Percentiles rank a stretch among this genome's conserved stretches.
phyloP scores from a whole-genome alignment of 2,329 filamentous ascomycete genomes.

The Aspergillus udagawae region DNA sequence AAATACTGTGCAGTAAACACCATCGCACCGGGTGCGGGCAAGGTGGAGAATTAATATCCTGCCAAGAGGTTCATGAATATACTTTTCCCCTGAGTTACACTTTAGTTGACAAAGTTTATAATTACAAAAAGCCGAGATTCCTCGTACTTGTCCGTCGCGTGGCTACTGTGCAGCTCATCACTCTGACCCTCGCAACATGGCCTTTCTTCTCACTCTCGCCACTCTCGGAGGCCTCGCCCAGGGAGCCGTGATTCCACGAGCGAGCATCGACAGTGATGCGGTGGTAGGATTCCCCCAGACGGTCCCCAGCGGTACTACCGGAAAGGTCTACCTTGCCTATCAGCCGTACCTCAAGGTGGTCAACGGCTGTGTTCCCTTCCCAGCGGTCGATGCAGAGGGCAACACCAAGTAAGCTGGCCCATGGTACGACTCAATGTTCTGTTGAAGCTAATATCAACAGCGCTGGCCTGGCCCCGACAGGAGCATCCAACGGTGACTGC shows the following conservation, averaged over 20 bases:
- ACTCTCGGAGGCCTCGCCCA: slow-evolving; percentile 1
- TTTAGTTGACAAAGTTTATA: too few species aligned
- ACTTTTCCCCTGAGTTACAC: background rate
- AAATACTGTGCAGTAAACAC: background rate
- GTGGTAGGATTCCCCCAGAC: slow-evolving; percentile 54
- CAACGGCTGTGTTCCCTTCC: slow-evolving; percentile 61
- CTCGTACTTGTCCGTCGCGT: background rate
- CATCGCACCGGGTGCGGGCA: background rate
- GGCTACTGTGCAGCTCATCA: background rate
- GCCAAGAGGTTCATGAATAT: background rate
- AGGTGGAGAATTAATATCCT: background rate
- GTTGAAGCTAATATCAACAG: slow-evolving; percentile 21
- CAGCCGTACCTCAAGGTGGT: slow-evolving; percentile 54
- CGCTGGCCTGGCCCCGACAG: slow-evolving; percentile 42
- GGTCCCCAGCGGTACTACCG: slow-evolving; percentile 46
- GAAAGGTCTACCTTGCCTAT: slow-evolving; percentile 52
- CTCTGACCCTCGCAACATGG: background rate
- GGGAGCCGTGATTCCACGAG: slow-evolving; percentile 26
- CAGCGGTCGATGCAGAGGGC: slow-evolving; percentile 55
- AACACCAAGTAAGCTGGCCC: slow-evolving; percentile 50
- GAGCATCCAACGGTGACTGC: slow-evolving; percentile 39
- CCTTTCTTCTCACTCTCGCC: slow-evolving; percentile 1
- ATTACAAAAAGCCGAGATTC: background rate
- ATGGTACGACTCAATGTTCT: background rate
- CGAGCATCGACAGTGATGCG: slow-evolving; percentile 42